These are phyloP conservation scores for Talaromyces adpressus DNA, from an alignment of 495 filamentous ascomycete genomes.

Conservation along the genomic window DNA sequence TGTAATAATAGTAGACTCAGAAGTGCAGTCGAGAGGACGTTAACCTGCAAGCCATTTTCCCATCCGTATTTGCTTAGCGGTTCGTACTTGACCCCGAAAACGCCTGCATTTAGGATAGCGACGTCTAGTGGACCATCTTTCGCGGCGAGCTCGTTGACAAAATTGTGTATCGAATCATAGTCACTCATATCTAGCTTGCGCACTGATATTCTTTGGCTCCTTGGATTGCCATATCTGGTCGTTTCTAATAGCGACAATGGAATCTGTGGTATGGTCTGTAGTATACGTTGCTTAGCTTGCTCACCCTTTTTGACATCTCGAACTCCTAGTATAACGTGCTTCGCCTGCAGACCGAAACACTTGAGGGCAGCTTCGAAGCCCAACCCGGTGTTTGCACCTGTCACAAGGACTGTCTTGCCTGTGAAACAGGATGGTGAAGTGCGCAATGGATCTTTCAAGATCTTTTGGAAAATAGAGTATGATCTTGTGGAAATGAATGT, in stretches of 20 bases:
- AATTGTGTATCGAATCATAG: conserved; percentile 22
- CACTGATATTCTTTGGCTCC: not conserved
- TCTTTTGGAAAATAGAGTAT: not conserved
- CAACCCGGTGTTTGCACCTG: conserved; percentile 18
- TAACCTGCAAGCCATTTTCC: conserved; percentile 24
- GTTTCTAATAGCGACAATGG: no score
- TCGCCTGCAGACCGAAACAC: conserved; percentile 6
- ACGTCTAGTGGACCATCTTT: conserved; percentile 9
- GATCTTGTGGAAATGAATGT: not conserved
- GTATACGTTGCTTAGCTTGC: conserved; percentile 3
- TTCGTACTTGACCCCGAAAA: conserved; percentile 9
- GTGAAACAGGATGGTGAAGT: conserved; percentile 3
- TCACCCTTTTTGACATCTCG: conserved; percentile 10
- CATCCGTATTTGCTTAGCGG: conserved; percentile 30
- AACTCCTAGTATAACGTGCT: conserved; percentile 13
- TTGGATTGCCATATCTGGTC: not conserved
- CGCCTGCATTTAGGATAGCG: conserved; percentile 20
- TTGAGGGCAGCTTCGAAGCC: conserved; percentile 15
- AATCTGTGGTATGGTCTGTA: no score
- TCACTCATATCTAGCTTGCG: conserved; percentile 20
- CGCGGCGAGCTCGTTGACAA: conserved; percentile 12
- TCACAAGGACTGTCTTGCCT: conserved; percentile 16
- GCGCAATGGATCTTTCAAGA: not conserved
- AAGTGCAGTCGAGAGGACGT: conserved; percentile 41
- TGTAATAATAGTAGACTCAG: conserved; percentile 30